Conservation (phyloP, 345 rosid genomes). For the Syzygium aromaticum region DNA sequence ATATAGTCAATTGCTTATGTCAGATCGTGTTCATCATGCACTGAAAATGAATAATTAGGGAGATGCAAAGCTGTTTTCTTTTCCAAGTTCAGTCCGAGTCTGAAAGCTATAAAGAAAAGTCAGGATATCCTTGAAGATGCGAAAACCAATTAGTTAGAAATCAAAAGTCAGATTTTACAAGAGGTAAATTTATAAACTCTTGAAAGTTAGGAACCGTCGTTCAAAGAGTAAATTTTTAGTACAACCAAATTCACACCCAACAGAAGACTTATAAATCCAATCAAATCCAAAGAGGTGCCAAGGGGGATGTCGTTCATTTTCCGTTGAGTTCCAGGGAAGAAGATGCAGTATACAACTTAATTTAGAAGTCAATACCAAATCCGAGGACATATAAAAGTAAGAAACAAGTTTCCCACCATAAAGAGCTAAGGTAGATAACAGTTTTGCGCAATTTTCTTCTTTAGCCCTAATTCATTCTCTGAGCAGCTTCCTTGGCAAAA, state of each 20-base stretch:
- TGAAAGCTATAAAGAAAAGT: no score
- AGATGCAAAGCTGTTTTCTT: no score
- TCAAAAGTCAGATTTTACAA: background rate
- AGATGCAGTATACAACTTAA: background rate
- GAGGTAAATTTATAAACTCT: background rate
- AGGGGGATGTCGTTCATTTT: background rate
- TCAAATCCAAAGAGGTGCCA: background rate
- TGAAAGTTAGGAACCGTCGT: background rate
- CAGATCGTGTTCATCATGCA: background rate
- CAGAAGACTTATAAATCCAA: background rate
- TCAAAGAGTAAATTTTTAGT: background rate
- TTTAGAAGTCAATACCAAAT: background rate
- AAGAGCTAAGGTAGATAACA: background rate
- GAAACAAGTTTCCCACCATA: background rate
- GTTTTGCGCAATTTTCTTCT: background rate
- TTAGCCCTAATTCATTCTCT: conserved; percentile 39
- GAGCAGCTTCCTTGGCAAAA: conserved; percentile 67
- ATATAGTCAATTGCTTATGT: background rate
- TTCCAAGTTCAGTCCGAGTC: no score
- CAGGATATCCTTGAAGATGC: no score
- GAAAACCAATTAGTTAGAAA: background rate
- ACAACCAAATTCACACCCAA: background rate
- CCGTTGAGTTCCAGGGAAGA: background rate
- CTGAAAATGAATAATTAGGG: no score
- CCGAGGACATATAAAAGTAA: background rate